Percentiles rank a stretch among this genome's conserved stretches.
Evolutionary conservation across 371 early-diverging fungal species (phyloP).

Genomic region (Capillidium heterosporum): DNA sequence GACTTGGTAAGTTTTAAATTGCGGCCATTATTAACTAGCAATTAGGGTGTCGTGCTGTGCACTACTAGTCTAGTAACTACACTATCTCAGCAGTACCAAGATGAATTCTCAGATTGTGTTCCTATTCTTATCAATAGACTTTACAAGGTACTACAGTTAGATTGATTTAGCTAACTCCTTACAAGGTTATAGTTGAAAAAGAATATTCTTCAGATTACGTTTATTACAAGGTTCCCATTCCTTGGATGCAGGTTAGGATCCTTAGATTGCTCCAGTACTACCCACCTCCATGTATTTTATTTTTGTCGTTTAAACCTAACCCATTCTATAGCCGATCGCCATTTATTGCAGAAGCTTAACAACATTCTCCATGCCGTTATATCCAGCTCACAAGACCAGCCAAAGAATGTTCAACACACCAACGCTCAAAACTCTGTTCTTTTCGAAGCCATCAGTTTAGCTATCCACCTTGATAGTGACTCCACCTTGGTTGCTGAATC

Average conservation of each 20-base stretch:
- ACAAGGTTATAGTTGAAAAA: slow-evolving; percentile 63
- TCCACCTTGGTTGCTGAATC: slow-evolving; percentile 72
- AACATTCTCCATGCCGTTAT: slow-evolving; percentile 62
- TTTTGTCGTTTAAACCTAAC: neutral
- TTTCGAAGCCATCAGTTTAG: slow-evolving; percentile 89
- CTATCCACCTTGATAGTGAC: slow-evolving; percentile 79
- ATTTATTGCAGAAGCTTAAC: slow-evolving; percentile 37
- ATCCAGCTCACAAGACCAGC: slow-evolving; percentile 61
- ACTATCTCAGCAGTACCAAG: slow-evolving; percentile 73
- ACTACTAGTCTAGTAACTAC: slow-evolving; percentile 69
- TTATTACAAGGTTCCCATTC: slow-evolving; percentile 92
- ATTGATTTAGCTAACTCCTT: neutral
- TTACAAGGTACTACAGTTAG: slow-evolving; percentile 34
- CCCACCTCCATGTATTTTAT: slow-evolving; percentile 56
- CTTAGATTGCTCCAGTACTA: slow-evolving; percentile 85
- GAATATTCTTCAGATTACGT: slow-evolving; percentile 72
- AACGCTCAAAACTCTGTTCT: slow-evolving; percentile 91
- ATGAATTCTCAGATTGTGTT: slow-evolving; percentile 51
- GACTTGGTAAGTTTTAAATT: slow-evolving; percentile 41
- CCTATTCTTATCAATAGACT: slow-evolving; percentile 59
- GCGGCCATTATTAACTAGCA: neutral
- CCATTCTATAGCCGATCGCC: slow-evolving; percentile 23
- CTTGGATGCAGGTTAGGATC: slow-evolving; percentile 94
- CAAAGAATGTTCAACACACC: slow-evolving; percentile 90
- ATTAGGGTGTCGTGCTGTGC: slow-evolving; percentile 69